Base-by-base conservation (phyloP, 148 eudicot species). In the Agrostemma githago region DNA sequence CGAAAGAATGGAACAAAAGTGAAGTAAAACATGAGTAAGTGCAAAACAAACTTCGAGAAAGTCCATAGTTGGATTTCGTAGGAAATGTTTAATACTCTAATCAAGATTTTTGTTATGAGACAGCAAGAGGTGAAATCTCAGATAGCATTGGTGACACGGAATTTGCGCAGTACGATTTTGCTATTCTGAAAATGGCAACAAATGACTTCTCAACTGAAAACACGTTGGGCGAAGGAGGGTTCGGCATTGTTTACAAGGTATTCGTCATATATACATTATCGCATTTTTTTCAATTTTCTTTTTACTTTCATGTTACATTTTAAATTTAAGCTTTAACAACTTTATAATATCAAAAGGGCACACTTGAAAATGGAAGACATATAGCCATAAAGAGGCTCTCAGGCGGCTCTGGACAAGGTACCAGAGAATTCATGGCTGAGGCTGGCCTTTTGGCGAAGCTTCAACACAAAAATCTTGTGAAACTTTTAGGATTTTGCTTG, bases 201-300 rank as follows among this genome's bases (percentile, higher is more conserved):
- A n/a, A n/a, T n/a, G 26, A 73, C 69, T 78, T 78, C 77, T 73
- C 77, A 3, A 1, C 0, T 11, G 68, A 67, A 21, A 84, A 72
- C 63, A 91, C 83, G 77, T 38, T 91, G 16, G 93, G 97, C 4
- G 85, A 91, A 79, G 93, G 97, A 64, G 90, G 93, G 43, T 87
- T 88, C 19, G 97, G 97, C n/a, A 66, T 81, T 37, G 97, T 91
- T 16, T 91, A 75, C 70, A 78, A 42, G 82, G 82, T 70, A 54
- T 15, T 57, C 61, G n/a, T n/a, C n/a, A n/a, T 3, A 2, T 44
- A 44, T 44, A 5, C 48, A 44, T 44, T 9, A n/a, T 44, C 48
- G 0, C 48, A 44, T 44, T 9, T 44, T 44, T 44, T 44, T 44
- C 48, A 9, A 44, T 44, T 44, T 2, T 2, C 1, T 9, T 7